Percentiles rank a stretch among this genome's conserved stretches.
phyloP scores from a whole-genome alignment of 2,329 filamentous ascomycete species.

The Fusarium sarcochroum region DNA sequence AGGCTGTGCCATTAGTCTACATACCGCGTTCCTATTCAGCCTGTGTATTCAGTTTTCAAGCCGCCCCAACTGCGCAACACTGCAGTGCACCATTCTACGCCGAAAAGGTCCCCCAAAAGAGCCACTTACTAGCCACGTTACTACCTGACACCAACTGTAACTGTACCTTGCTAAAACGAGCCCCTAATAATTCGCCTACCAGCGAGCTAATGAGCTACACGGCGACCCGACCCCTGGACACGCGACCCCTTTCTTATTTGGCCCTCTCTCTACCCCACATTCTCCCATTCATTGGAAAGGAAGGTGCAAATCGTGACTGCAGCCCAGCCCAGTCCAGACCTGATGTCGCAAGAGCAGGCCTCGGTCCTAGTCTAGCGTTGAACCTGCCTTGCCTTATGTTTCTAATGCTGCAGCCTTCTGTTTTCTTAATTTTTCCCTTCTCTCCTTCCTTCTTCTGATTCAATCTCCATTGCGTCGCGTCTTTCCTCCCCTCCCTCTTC shows the following conservation, averaged over 20 bases:
- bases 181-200: constrained; percentile 23
- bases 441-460: neutral
- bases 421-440: constrained; percentile 13
- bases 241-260: constrained; percentile 46
- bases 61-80: constrained; percentile 7
- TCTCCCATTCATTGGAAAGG: constrained; percentile 26
- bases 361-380: neutral
- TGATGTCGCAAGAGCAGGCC: constrained; percentile 4
- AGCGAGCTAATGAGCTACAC: constrained; percentile 22
- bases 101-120: neutral
- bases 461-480: constrained; percentile 13
- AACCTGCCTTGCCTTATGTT: neutral
- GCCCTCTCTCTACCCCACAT: constrained; percentile 39
- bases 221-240: constrained; percentile 35
- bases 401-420: neutral
- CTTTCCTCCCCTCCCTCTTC: constrained; percentile 11
- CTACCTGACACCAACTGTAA: neutral
- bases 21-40: neutral
- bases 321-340: constrained; percentile 25
- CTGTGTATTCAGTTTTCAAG: neutral
- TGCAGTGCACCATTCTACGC: constrained; percentile 2
- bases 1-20: neutral
- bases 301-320: constrained; percentile 13
- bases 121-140: constrained; percentile 16
- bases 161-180: constrained; percentile 16